phyloP scores from a whole-genome alignment of 2,329 filamentous ascomycete genomes.

The Purpureocillium lavendulum region DNA sequence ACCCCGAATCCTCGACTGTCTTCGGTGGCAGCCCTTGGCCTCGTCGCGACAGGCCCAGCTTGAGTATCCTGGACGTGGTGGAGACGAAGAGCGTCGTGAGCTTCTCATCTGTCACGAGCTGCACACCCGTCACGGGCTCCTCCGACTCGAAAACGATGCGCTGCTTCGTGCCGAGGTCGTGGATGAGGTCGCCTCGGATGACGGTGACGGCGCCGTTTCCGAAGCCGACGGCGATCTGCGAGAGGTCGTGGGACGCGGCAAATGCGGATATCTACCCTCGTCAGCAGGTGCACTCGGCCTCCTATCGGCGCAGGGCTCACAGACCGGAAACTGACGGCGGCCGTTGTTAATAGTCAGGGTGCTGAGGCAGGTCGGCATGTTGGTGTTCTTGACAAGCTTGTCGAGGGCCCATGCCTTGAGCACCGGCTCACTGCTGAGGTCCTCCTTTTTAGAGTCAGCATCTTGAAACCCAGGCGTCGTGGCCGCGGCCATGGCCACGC shows the following conservation, averaged over 20 bases:
- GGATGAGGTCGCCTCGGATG: conserved; percentile 86
- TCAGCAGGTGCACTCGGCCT: not conserved
- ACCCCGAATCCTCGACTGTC: conserved; percentile 82
- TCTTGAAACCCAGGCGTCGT: too few relatives aligned
- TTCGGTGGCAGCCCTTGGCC: conserved; percentile 85
- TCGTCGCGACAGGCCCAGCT: conserved; percentile 76
- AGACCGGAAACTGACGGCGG: conserved; percentile 82
- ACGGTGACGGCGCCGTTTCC: conserved; percentile 92
- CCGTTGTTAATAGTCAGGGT: conserved; percentile 83
- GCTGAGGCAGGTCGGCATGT: conserved; percentile 78
- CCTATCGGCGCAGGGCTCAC: conserved; percentile 12
- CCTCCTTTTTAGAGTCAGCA: conserved; percentile 47
- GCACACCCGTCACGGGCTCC: conserved; percentile 88
- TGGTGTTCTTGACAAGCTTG: conserved; percentile 88
- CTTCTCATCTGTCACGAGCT: conserved; percentile 55
- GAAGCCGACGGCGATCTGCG: conserved; percentile 90
- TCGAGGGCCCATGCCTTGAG: conserved; percentile 98
- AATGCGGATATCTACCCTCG: conserved; percentile 69
- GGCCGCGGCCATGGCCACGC: too few relatives aligned
- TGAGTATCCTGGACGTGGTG: conserved; percentile 81
- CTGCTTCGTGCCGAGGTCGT: conserved; percentile 90
- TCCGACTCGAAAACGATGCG: conserved; percentile 94
- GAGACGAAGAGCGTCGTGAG: conserved; percentile 81
- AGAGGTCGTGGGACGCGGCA: conserved; percentile 76
- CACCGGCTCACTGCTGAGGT: conserved; percentile 77